Evolutionary conservation across 2,329 filamentous ascomycete species (phyloP).

Genomic region (Tolypocladium ophioglossoides): DNA sequence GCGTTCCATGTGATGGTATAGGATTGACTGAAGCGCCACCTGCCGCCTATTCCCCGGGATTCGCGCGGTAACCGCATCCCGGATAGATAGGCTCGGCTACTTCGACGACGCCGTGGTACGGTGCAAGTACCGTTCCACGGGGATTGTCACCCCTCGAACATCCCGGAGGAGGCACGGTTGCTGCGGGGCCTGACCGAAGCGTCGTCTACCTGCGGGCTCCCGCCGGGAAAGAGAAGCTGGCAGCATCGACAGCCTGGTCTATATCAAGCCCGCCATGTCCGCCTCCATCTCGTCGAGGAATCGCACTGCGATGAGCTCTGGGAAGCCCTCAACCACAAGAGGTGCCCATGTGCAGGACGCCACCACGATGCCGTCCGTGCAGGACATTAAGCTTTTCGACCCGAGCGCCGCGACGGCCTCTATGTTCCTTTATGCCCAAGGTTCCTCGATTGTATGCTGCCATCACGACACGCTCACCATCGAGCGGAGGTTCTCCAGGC

Average conservation of each 20-base stretch:
- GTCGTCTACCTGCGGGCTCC: conserved; percentile 11
- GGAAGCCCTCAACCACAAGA: conserved; percentile 38
- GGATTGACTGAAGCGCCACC: conserved; percentile 21
- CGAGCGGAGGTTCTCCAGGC: conserved; percentile 74
- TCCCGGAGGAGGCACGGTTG: conserved; percentile 6
- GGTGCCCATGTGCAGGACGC: conserved; percentile 37
- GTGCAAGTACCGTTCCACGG: conserved; percentile 30
- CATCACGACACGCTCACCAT: conserved; percentile 89
- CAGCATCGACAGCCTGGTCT: background rate
- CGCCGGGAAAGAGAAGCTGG: conserved; percentile 1
- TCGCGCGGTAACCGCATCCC: conserved; percentile 13
- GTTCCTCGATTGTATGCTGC: conserved; percentile 70
- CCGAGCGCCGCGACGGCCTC: conserved; percentile 86
- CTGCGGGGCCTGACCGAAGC: conserved; percentile 11
- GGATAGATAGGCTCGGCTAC: conserved; percentile 17
- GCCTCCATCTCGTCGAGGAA: conserved; percentile 45
- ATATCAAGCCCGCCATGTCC: conserved; percentile 36
- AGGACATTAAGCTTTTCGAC: conserved; percentile 54
- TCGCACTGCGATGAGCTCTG: conserved; percentile 48
- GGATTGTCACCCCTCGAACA: conserved; percentile 10
- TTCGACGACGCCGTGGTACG: conserved; percentile 22
- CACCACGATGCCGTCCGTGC: conserved; percentile 35
- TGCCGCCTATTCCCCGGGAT: conserved; percentile 16
- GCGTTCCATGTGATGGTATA: conserved; percentile 27
- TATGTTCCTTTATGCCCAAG: conserved; percentile 81